Evolutionary conservation across 257 asterid genomes (phyloP), one percentile per base, ranked within the genome.

Genomic region (Primulina eburnea): DNA sequence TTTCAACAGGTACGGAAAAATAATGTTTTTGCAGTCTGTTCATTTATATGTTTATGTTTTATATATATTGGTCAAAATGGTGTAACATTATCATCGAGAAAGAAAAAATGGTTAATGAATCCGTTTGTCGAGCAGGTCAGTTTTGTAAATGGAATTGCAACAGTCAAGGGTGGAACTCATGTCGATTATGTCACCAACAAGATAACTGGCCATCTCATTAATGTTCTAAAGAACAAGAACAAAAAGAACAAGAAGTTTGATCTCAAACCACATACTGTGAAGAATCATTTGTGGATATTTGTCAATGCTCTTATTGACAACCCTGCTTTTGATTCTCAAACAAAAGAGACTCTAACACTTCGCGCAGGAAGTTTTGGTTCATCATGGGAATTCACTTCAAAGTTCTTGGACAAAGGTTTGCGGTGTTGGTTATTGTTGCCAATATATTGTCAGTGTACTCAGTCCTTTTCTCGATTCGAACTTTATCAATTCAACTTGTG

Each of bases 141-240:
- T 81, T 94, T 94, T 67, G 99, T 94, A 2, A 94, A 94, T 68
- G 82, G 87, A 70, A 94, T 94, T 70, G 86, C 98, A 35, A 94
- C 99, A 52, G 82, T 91, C 83, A 94, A 94, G 78, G 99, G 99
- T n/a, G 99, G 99, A 69, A 94, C 97, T 65, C 99, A 91, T 77
- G 97, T 94, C 21, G 99, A 94, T 75, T 89, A 88, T 80, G 91
- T 91, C 24, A 89, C 99, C 26, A 85, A 82, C 69, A 94, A 94
- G 87, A 88, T 94, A 72, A 82, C 97, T 37, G 84, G 76, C 80
- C 92, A 94, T 75, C 82, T 94, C 34, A 86, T 85, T 62, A 79
- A 10, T 65, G 85, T 82, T 47, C 38, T 84, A 14, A 84, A 76
- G 73, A 84, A 79, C 76, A 91, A 81, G 73, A 90, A 87, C 81